Percentiles rank a stretch among this genome's conserved stretches.
phyloP scores from a whole-genome alignment of 371 early-diverging fungal species.

The Pancytospora epiphaga region DNA sequence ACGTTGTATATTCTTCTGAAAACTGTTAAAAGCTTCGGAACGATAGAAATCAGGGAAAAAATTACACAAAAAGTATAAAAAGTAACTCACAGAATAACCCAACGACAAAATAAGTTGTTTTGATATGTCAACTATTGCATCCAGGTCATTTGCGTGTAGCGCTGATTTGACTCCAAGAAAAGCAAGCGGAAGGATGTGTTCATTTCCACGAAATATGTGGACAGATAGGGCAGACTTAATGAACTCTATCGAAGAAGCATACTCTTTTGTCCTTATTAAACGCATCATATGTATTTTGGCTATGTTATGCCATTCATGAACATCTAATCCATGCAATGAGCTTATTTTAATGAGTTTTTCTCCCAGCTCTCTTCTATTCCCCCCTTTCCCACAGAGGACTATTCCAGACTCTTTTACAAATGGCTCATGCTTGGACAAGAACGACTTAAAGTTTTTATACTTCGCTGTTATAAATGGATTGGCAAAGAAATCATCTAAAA shows the following conservation, averaged over 20 bases:
- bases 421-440: constrained; percentile 2
- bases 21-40: constrained; percentile 29
- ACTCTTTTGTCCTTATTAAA: constrained; percentile 4
- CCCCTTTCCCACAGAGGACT: neutral
- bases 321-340: constrained; percentile 42
- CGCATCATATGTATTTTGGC: constrained; percentile 4
- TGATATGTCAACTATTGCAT: constrained; percentile 20
- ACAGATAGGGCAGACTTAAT: constrained; percentile 41
- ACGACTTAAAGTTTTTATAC: constrained; percentile 5
- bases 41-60: constrained; percentile 33
- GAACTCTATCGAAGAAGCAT: constrained; percentile 24
- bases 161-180: constrained; percentile 41
- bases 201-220: constrained; percentile 33
- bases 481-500: constrained; percentile 43
- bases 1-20: constrained; percentile 50
- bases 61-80: constrained; percentile 49
- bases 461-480: constrained; percentile 32
- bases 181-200: constrained; percentile 27
- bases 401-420: neutral
- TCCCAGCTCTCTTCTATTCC: neutral
- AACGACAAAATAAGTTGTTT: constrained; percentile 24
- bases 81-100: constrained; percentile 30
- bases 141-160: constrained; percentile 28
- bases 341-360: constrained; percentile 12
- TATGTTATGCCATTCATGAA: constrained; percentile 48